These are phyloP conservation scores for Colletotrichum theobromicola DNA, from an alignment of 2,329 filamentous ascomycete species.

Conservation along the genomic window DNA sequence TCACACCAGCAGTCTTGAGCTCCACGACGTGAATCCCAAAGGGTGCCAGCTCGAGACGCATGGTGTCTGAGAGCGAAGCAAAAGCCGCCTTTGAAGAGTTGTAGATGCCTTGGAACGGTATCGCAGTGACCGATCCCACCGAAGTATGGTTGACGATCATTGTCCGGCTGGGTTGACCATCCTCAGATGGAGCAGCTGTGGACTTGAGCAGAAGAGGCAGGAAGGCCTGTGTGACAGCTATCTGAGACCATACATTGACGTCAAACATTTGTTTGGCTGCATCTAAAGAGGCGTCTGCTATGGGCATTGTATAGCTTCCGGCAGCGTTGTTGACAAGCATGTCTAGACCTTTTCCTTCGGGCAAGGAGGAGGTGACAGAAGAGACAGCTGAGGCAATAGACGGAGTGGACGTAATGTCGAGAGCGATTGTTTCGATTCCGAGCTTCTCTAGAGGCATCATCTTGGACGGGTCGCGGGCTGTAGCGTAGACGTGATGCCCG, in stretches of 20 bases:
- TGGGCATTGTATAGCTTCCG: slow-evolving; percentile 30
- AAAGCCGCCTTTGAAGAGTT: slow-evolving; percentile 29
- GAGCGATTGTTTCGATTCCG: slow-evolving; percentile 25
- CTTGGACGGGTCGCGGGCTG: slow-evolving; percentile 31
- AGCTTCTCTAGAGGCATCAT: slow-evolving; percentile 27
- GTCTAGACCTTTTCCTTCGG: slow-evolving; percentile 22
- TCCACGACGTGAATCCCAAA: slow-evolving; percentile 30
- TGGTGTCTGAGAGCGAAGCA: slow-evolving; percentile 25
- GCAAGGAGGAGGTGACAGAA: background rate
- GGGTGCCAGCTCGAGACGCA: slow-evolving; percentile 31
- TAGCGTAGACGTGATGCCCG: slow-evolving; percentile 37
- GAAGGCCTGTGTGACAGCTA: slow-evolving; percentile 34
- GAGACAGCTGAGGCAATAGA: slow-evolving; percentile 28
- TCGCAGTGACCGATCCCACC: slow-evolving; percentile 4
- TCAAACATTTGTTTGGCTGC: slow-evolving; percentile 30
- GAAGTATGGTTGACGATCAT: slow-evolving; percentile 22
- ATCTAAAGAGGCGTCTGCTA: slow-evolving; percentile 31
- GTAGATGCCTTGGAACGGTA: slow-evolving; percentile 22
- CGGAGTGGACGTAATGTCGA: slow-evolving; percentile 35
- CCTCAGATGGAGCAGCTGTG: background rate
- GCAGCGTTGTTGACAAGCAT: slow-evolving; percentile 38
- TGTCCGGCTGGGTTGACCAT: background rate
- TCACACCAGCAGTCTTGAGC: slow-evolving; percentile 21
- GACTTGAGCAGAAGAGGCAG: slow-evolving; percentile 2
- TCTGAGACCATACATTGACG: slow-evolving; percentile 33